phyloP scores from a whole-genome alignment of 345 rosid genomes.

The Kernera saxatilis region DNA sequence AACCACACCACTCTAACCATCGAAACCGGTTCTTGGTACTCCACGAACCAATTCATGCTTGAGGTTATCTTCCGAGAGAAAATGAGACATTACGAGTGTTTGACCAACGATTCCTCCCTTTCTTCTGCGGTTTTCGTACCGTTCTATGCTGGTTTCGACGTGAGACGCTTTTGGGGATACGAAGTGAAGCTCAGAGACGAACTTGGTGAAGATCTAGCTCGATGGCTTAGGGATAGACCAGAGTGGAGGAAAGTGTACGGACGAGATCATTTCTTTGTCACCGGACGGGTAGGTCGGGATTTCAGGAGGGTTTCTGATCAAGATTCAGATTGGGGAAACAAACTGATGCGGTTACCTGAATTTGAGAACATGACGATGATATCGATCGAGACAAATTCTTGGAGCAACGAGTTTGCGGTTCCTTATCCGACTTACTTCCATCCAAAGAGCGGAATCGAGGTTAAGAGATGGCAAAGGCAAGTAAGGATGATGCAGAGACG shows the following conservation, averaged over 20 bases:
- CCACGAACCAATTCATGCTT: constrained; percentile 31
- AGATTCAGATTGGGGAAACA: constrained; percentile 43
- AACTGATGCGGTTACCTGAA: constrained; percentile 32
- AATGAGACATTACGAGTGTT: constrained; percentile 37
- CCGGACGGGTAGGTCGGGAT: constrained; percentile 38
- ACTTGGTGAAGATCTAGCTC: constrained; percentile 26
- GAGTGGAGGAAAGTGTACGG: constrained; percentile 40
- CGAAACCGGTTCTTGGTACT: constrained; percentile 30
- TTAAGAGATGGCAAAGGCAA: constrained; percentile 32
- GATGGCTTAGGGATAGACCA: constrained; percentile 35
- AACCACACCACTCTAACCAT: neutral
- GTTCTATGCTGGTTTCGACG: constrained; percentile 39
- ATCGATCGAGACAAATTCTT: constrained; percentile 28
- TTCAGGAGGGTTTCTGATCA: constrained; percentile 26
- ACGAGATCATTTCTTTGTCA: constrained; percentile 39
- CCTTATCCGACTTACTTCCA: constrained; percentile 48
- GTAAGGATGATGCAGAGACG: constrained; percentile 19
- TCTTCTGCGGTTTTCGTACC: constrained; percentile 43
- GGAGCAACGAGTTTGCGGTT: constrained; percentile 29
- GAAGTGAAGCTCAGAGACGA: constrained; percentile 31
- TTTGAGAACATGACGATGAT: constrained; percentile 37
- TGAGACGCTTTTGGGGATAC: constrained; percentile 39
- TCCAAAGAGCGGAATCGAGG: constrained; percentile 26
- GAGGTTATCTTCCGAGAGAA: constrained; percentile 40
- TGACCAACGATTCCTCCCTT: constrained; percentile 36